A percentile compares a stretch with the other conserved stretches of the same genome.
Evolutionary conservation across 495 filamentous ascomycete species (phyloP).

Genomic region (Aspergillus steynii): DNA sequence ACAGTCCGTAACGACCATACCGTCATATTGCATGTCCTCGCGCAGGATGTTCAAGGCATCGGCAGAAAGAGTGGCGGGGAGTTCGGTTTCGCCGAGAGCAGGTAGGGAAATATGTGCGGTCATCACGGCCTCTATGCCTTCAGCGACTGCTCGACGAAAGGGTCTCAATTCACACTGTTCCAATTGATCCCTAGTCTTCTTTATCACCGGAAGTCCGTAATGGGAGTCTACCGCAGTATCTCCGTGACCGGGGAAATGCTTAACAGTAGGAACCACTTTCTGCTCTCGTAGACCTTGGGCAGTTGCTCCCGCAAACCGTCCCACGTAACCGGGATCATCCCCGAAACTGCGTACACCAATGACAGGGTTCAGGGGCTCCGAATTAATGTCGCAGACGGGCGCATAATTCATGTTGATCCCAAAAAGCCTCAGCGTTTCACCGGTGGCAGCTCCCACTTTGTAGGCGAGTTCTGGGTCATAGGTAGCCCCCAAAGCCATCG

Average conservation of each 20-base stretch:
- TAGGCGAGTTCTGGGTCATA: conserved; percentile 40
- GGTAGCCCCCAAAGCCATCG: conserved; percentile 45
- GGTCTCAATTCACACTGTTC: conserved; percentile 43
- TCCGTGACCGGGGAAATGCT: conserved; percentile 48
- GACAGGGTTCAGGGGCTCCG: conserved; percentile 45
- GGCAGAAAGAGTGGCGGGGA: conserved; percentile 41
- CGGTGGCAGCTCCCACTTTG: conserved; percentile 36
- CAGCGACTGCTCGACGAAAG: conserved; percentile 44
- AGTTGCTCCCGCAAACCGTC: conserved; percentile 37
- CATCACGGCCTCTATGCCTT: conserved; percentile 44
- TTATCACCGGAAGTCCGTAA: conserved; percentile 42
- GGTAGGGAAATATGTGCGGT: conserved; percentile 47
- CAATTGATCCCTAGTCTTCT: conserved; percentile 38
- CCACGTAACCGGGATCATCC: conserved; percentile 42
- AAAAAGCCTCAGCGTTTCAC: conserved; percentile 35
- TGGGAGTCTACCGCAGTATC: conserved; percentile 47
- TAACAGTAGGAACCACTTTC: conserved; percentile 41
- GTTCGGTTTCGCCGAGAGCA: conserved; percentile 29
- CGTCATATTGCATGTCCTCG: conserved; percentile 42
- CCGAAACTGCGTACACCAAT: conserved; percentile 45
- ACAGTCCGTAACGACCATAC: conserved; percentile 43
- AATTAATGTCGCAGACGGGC: conserved; percentile 46
- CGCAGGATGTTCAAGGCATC: conserved; percentile 40
- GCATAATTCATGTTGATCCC: conserved; percentile 50
- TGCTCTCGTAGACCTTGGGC: conserved; percentile 39